A percentile compares a stretch with the other conserved stretches of the same genome.
Evolutionary conservation across 1,284 basidiomycete genomes (phyloP).

Genomic region (Lentinula novae-zelandiae): DNA sequence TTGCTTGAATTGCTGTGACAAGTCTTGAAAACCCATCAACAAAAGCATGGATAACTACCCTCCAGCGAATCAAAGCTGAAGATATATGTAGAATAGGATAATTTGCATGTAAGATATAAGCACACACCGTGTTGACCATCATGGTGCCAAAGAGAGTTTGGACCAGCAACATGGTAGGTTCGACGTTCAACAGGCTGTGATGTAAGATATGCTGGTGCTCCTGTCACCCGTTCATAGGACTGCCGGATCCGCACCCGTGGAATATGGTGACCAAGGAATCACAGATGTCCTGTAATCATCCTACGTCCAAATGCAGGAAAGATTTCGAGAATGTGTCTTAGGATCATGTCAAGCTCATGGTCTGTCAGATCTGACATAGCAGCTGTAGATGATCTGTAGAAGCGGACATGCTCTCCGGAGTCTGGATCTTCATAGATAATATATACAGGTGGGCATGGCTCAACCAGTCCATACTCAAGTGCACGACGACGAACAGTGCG

Average conservation of each 20-base stretch:
- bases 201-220: neutral
- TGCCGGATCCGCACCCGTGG: neutral
- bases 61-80: constrained; percentile 26
- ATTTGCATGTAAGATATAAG: neutral
- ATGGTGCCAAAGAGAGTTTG: constrained; percentile 26
- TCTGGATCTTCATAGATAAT: too few relatives aligned
- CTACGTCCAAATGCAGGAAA: constrained; percentile 17
- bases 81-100: neutral
- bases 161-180: constrained; percentile 21
- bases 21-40: constrained; percentile 27
- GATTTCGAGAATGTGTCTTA: neutral
- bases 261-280: constrained; percentile 13
- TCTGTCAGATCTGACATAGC: constrained; percentile 6
- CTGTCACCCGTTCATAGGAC: neutral
- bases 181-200: constrained; percentile 9
- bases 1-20: constrained; percentile 20
- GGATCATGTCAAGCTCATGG: constrained; percentile 15
- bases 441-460: too few relatives aligned
- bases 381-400: constrained; percentile 8
- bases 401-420: neutral
- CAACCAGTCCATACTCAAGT: too few relatives aligned
- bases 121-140: constrained; percentile 31
- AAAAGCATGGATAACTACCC: constrained; percentile 31
- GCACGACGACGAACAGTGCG: too few relatives aligned
- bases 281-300: constrained; percentile 21